Base-by-base conservation (phyloP, 108 stramenopile species). In the Skeletonema grethae region DNA sequence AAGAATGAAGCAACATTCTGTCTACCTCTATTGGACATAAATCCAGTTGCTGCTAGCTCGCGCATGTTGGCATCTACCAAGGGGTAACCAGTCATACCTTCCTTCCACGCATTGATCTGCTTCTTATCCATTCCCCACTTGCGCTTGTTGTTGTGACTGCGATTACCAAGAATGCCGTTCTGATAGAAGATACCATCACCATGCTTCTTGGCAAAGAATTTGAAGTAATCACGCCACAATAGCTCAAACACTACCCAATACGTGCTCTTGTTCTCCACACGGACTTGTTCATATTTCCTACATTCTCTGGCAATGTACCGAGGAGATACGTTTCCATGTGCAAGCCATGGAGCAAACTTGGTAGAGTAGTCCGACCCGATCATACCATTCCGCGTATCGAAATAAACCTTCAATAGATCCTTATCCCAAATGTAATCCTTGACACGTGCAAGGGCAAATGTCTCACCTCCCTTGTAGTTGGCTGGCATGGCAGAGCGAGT, bases 1-100 rank as follows among this genome's bases (percentile, higher is more conserved):
- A 99, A 72, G 63, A 97, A 99, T 15, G 91, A 93, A 12, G 90
- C 90, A 5, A 98, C 98, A 71, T 97, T 98, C 73, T 99, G 98
- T 13, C 97, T 85, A 11, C 96, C 98, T 18, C 99, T 88, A 70
- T 99, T 99, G 28, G 88, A 90, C 97, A 97, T 97, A 86, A 97
- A 99, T 0, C 99, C 99, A 5, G 97, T 97, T 0, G 90, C 91
- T 8, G 70, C 74, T 7, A 99, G 81, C 85, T 99, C 99, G 18
- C 99, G 83, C 99, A 98, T 99, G 79, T 99, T 98, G 70, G 97
- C 99, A 79, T 99, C 99, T 1, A 95, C 94, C 59, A 99, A 65
- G 3, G 99, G 99, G 73, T 87, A 95, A 5, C 88, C 98, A 67
- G 86, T 90, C 83, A 74, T 86, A 39, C 98, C 98, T 69, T 85